phyloP scores from a whole-genome alignment of 2,329 filamentous ascomycete species.

The Talaromyces sp. region DNA sequence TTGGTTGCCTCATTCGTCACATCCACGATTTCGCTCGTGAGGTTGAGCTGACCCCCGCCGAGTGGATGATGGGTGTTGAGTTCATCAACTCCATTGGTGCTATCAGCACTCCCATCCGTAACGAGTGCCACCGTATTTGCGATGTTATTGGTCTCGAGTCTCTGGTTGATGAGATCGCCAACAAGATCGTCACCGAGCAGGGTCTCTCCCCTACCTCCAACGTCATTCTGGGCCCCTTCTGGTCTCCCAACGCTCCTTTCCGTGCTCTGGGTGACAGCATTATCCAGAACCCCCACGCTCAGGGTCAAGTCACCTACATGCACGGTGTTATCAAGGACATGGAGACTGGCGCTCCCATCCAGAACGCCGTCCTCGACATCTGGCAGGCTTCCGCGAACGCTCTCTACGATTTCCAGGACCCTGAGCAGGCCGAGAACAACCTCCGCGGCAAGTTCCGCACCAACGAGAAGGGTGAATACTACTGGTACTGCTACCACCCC shows the following conservation, averaged over 20 bases:
- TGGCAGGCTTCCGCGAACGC: slow-evolving; percentile 78
- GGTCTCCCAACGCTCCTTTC: slow-evolving; percentile 75
- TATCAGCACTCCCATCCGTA: slow-evolving; percentile 67
- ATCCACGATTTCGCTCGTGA: slow-evolving; percentile 79
- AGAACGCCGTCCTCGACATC: slow-evolving; percentile 72
- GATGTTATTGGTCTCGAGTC: slow-evolving; percentile 74
- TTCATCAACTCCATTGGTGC: slow-evolving; percentile 76
- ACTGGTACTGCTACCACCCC: slow-evolving; percentile 75
- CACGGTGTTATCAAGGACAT: slow-evolving; percentile 69
- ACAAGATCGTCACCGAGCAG: slow-evolving; percentile 65
- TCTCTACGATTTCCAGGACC: slow-evolving; percentile 76
- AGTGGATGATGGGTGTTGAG: slow-evolving; percentile 75
- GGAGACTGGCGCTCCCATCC: slow-evolving; percentile 67
- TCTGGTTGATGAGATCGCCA: slow-evolving; percentile 79
- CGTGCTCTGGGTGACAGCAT: slow-evolving; percentile 67
- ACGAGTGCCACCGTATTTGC: slow-evolving; percentile 73
- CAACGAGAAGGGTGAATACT: slow-evolving; percentile 67
- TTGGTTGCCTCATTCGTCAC: slow-evolving; percentile 68
- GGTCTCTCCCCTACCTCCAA: slow-evolving; percentile 70
- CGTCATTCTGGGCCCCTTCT: slow-evolving; percentile 77
- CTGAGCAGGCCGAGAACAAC: slow-evolving; percentile 72
- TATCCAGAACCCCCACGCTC: slow-evolving; percentile 61
- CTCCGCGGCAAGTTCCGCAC: slow-evolving; percentile 74
- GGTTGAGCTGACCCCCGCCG: slow-evolving; percentile 73
- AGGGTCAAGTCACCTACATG: slow-evolving; percentile 66